Base-by-base conservation (phyloP, 192 early-diverging fungal genomes). In the Backusella westeae region DNA sequence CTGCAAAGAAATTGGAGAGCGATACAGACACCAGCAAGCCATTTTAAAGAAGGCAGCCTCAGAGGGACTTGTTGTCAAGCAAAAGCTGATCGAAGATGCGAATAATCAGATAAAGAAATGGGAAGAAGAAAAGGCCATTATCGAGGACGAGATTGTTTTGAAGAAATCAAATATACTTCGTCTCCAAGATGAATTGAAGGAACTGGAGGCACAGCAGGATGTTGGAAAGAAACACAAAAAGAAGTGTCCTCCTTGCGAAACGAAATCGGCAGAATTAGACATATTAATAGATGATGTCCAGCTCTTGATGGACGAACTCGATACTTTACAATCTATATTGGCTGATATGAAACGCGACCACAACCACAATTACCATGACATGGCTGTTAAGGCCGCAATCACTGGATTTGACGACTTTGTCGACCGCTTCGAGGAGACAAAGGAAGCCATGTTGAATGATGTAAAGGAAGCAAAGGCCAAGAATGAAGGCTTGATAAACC, bases 361-460 rank as follows among this genome's bases (percentile, higher is more conserved):
- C 69, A 93, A 94, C 81, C 84, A 88, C 63, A 92, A 94, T 74
- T 93, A 87, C 76, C 89, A 91, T 72, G 93, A 94, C 73, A 84
- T 84, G 67, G 91, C 91, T 2, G 92, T 94, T 21, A 85, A 89
- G 36, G 73, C 76, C 26, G 88, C 93, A 0, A 84, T 93, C 34
- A 73, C 79, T 19, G 85, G 80, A 12, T 94, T 90, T 67, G 88
- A 91, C 15, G 87, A 89, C 26, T 94, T 90, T 42, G 42, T 88
- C 0, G 77, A 80, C 1, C 77, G 77, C 1, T 85, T 80, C 41
- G 88, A 84, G 2, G 46, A 73, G 26, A 72, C 78, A 44, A 75
- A 81, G n/a, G 19, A 12, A 0, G 74, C 76, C 63, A 81, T 85
- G 7, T 72, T 38, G n/a, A 66, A 9, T 4, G 36, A 39, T 38